These are phyloP conservation scores for Dipodascopsis uninucleata DNA, from an alignment of 805 yeast genomes.

Conservation along the genomic window DNA sequence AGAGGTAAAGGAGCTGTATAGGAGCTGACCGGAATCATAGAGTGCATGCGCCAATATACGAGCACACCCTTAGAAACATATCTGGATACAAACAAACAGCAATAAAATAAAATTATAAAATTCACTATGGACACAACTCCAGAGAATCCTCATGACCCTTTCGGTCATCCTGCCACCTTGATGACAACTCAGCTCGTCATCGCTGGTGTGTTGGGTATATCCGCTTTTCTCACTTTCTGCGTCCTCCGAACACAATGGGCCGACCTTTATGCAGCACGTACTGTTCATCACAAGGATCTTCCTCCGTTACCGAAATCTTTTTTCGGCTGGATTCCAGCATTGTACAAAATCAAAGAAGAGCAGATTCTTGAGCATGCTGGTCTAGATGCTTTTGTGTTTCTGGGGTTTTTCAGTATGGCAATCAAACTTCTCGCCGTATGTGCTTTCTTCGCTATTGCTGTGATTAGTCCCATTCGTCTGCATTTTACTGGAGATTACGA, in stretches of 20 bases:
- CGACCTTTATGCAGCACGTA: conserved; percentile 78
- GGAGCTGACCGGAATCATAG: too few relatives aligned
- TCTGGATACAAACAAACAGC: too few relatives aligned
- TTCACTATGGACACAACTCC: conserved; percentile 18
- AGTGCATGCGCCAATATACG: too few relatives aligned
- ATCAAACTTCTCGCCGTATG: conserved; percentile 63
- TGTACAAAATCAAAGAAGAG: conserved; percentile 62
- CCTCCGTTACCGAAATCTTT: conserved; percentile 60
- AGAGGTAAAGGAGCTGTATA: too few relatives aligned
- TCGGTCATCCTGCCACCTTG: conserved; percentile 45
- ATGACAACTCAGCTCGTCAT: conserved; percentile 74
- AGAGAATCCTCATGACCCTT: conserved; percentile 27
- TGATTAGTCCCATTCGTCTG: conserved; percentile 82
- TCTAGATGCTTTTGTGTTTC: conserved; percentile 85
- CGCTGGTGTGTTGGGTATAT: conserved; percentile 62
- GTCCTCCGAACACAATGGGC: conserved; percentile 71
- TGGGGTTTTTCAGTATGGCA: conserved; percentile 87
- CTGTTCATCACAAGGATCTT: conserved; percentile 49
- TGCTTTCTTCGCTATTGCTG: conserved; percentile 62
- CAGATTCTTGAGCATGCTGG: conserved; percentile 89
- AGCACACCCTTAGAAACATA: too few relatives aligned
- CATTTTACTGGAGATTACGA: conserved; percentile 79
- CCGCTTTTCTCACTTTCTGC: conserved; percentile 68
- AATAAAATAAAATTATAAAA: not conserved
- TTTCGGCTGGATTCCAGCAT: conserved; percentile 77